phyloP scores from a whole-genome alignment of 2,329 filamentous ascomycete species.

The Colletotrichum chrysophilum region DNA sequence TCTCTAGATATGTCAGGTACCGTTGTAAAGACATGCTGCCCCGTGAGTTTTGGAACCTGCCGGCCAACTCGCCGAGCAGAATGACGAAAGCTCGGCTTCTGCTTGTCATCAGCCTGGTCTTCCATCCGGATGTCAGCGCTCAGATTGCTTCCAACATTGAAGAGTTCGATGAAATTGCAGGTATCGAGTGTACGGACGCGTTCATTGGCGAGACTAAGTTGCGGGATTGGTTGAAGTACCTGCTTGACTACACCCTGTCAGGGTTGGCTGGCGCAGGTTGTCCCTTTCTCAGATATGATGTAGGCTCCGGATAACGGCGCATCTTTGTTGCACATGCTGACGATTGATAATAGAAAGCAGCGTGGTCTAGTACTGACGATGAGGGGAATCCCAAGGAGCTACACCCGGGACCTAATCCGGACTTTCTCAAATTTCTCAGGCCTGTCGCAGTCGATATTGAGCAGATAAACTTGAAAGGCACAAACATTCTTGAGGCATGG shows the following conservation, averaged over 20 bases:
- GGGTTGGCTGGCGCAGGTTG: neutral
- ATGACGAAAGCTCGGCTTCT: neutral
- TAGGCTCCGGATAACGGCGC: neutral
- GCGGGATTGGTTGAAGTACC: neutral
- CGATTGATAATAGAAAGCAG: neutral
- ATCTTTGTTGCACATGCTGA: neutral
- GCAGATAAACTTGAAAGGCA: neutral
- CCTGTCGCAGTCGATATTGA: neutral
- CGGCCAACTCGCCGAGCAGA: neutral
- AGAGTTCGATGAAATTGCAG: neutral
- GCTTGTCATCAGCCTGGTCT: neutral
- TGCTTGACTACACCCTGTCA: neutral
- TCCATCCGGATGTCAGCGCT: neutral
- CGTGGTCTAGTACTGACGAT: neutral
- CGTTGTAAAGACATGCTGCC: neutral
- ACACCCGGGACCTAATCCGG: neutral
- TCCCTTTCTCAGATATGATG: neutral
- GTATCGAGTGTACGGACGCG: neutral
- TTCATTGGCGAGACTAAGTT: neutral
- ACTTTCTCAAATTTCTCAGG: rapidly evolving
- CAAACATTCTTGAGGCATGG: neutral
- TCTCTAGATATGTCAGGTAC: neutral
- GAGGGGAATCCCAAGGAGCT: neutral
- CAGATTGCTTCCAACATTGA: neutral
- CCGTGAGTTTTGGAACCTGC: neutral